Evolutionary conservation across 495 filamentous ascomycete genomes (phyloP).

Genomic region (Pyrenula massariospora): DNA sequence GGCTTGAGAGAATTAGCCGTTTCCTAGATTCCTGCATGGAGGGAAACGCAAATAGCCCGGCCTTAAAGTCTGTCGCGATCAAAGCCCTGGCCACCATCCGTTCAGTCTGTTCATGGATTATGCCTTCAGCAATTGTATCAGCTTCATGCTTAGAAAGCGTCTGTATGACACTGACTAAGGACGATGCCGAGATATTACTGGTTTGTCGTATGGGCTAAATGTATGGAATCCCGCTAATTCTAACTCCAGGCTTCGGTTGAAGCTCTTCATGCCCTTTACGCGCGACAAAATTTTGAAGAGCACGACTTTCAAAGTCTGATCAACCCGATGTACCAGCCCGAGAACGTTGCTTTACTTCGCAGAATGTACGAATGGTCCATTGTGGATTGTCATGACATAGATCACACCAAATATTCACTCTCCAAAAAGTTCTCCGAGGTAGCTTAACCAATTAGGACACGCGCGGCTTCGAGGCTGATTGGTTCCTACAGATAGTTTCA

Average conservation of each 20-base stretch:
- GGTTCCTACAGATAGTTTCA: constrained; percentile 54
- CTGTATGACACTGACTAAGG: constrained; percentile 60
- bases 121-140: constrained; percentile 64
- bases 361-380: constrained; percentile 73
- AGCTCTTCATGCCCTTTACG: constrained; percentile 71
- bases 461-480: neutral
- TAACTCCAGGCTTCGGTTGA: constrained; percentile 61
- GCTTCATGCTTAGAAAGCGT: constrained; percentile 59
- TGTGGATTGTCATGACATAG: constrained; percentile 65
- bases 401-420: constrained; percentile 84
- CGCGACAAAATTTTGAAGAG: constrained; percentile 57
- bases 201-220: constrained; percentile 37
- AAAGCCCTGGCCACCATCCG: constrained; percentile 65
- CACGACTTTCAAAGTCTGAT: constrained; percentile 72
- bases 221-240: neutral
- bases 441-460: constrained; percentile 6
- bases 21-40: constrained; percentile 64
- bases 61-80: constrained; percentile 48
- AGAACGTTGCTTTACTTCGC: constrained; percentile 59
- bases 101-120: constrained; percentile 70
- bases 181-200: constrained; percentile 64
- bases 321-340: constrained; percentile 60
- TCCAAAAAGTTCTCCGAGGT: constrained; percentile 92
- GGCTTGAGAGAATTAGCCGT: constrained; percentile 66
- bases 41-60: constrained; percentile 48